These are phyloP conservation scores for Agrocybe pediades DNA, from an alignment of 768 basidiomycete species.

Conservation along the genomic window DNA sequence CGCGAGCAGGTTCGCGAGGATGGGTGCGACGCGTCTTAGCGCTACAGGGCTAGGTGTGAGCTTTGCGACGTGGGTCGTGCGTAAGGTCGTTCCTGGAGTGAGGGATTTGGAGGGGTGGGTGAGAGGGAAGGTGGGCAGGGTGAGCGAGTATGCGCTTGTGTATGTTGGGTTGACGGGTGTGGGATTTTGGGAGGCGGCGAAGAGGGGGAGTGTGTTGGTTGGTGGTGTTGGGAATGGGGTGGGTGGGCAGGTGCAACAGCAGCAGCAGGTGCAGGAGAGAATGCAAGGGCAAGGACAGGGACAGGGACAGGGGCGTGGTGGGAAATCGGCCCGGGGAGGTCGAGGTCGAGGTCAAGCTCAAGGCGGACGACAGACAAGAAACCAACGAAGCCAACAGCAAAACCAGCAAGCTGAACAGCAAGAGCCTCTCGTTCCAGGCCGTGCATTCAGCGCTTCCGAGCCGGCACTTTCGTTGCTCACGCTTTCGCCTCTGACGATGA, in stretches of 20 bases:
- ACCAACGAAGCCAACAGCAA: not conserved
- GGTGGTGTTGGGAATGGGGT: slow-evolving; percentile 26
- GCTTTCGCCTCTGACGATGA: slow-evolving; percentile 75
- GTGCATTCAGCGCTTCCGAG: not conserved
- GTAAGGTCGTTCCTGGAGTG: slow-evolving; percentile 45
- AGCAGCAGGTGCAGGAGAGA: slow-evolving; percentile 7
- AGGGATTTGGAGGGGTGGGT: slow-evolving; percentile 55
- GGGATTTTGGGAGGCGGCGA: slow-evolving; percentile 59
- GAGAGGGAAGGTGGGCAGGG: slow-evolving; percentile 53
- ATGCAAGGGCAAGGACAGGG: not conserved
- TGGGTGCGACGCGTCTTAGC: not conserved
- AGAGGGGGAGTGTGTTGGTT: slow-evolving; percentile 49
- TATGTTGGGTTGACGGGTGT: slow-evolving; percentile 80
- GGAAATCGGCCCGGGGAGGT: slow-evolving; percentile 3
- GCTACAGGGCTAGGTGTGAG: slow-evolving; percentile 13
- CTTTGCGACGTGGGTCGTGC: slow-evolving; percentile 38
- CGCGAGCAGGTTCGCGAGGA: not conserved
- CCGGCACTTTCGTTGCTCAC: slow-evolving; percentile 72
- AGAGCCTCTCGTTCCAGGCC: slow-evolving; percentile 20
- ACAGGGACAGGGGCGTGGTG: not conserved
- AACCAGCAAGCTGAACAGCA: slow-evolving; percentile 50
- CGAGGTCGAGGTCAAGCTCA: not conserved
- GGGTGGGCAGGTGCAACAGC: slow-evolving; percentile 21
- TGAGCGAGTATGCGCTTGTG: slow-evolving; percentile 63
- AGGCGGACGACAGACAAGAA: not conserved